Base-by-base conservation (phyloP, 2,329 filamentous ascomycete genomes). In the Fusarium pininemorale region DNA sequence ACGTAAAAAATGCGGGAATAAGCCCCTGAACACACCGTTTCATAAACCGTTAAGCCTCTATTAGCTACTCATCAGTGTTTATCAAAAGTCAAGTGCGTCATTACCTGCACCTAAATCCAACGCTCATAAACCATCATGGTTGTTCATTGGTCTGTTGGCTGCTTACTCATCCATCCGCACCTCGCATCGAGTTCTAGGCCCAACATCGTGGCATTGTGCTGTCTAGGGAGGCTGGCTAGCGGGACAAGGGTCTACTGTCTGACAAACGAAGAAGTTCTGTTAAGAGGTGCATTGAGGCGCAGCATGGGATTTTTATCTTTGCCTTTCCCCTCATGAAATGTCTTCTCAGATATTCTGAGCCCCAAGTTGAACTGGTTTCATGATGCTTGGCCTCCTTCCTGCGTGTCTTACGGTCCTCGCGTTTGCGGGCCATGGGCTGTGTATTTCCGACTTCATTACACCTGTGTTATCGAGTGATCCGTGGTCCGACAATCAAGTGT, bases 51-150 rank as follows among this genome's bases (percentile, higher is more conserved):
- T 48, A 12, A 66, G 37, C 11, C 30, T 38, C 4, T n/a, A 48
- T 32, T 66, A 35, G 63, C 5, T 4, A 6, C 12, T 2, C 9
- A 16, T 24, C 44, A n/a, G 62, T 5, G 62, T 5, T 15, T 10
- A 11, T 18, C 0, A 6, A 44, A 41, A 69, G 55, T 69, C 66
- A 48, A 50, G 13, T 69, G 35, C 42, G 66, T 69, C 66, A 69
- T 44, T 55, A 50, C 15, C 30, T 39, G 54, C 35, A 59, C 60
- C 60, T 47, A 44, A n/a, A 56, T 35, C 48, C 30, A 37, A 47
- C 39, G 32, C 12, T 1, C n/a, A 48, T 1, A 28, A 13, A 12
- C 4, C 2, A 10, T 22, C 41, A 39, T 44, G 45, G 0, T n/a
- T 41, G 3, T 22, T 24, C 2, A 63, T 69, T 69, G 41, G 63